These are phyloP conservation scores for Penicillium vulpinum DNA, from an alignment of 2,329 filamentous ascomycete genomes.

Conservation along the genomic window DNA sequence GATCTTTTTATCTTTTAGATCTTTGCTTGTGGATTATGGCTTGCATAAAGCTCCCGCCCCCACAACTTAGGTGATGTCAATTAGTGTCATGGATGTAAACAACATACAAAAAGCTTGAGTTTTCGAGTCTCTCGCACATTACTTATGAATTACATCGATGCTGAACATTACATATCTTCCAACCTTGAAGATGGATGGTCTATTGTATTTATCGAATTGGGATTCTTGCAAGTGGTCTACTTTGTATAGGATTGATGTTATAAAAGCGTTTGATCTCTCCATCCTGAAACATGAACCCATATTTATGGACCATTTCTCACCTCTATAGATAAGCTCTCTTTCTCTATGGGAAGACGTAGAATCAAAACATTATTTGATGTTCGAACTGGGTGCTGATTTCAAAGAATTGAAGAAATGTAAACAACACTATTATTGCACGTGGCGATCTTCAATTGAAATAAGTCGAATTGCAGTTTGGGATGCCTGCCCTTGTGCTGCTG, in stretches of 20 bases:
- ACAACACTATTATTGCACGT: background rate
- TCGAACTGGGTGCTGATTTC: background rate
- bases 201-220: background rate
- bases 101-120: background rate
- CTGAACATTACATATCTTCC: background rate
- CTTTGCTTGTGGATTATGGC: constrained; percentile 10
- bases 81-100: background rate
- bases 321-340: background rate
- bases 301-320: background rate
- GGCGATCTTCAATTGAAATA: background rate
- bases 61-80: no score
- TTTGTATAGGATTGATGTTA: background rate
- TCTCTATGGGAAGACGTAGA: background rate
- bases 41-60: constrained; percentile 4
- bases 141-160: background rate
- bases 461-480: background rate
- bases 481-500: no score
- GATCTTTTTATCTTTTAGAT: background rate
- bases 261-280: background rate
- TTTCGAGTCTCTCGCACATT: background rate
- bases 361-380: background rate
- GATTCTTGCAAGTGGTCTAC: background rate
- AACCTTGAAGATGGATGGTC: background rate
- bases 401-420: background rate
- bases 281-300: background rate